phyloP scores from a whole-genome alignment of 2,329 filamentous ascomycete genomes.

The Trematosphaeria pertusa region DNA sequence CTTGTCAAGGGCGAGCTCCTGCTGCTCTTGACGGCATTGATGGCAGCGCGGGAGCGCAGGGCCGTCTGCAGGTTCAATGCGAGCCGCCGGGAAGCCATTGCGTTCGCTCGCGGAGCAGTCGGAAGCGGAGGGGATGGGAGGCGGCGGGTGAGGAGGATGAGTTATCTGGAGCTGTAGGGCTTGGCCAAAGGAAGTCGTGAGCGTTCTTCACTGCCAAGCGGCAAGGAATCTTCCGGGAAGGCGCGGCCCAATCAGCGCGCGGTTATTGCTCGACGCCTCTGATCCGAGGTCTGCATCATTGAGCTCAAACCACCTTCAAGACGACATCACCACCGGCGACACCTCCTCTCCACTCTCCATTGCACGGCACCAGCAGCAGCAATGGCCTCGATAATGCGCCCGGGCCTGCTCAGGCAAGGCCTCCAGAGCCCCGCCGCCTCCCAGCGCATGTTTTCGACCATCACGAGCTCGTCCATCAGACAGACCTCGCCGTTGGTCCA shows the following conservation, averaged over 20 bases:
- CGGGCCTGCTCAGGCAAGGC: constrained; percentile 57
- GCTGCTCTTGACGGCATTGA: constrained; percentile 69
- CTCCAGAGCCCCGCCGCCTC: constrained; percentile 48
- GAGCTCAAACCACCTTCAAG: not conserved
- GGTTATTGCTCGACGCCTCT: not conserved
- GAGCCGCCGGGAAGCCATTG: constrained; percentile 97
- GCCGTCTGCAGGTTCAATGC: constrained; percentile 92
- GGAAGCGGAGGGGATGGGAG: constrained; percentile 36
- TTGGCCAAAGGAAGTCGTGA: constrained; percentile 18
- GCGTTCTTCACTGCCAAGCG: constrained; percentile 17
- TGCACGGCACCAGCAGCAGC: constrained; percentile 21
- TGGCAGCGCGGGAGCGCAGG: constrained; percentile 84
- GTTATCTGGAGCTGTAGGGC: constrained; percentile 31
- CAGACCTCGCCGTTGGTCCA: constrained; percentile 40
- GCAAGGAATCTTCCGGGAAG: not conserved
- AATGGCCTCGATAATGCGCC: constrained; percentile 63
- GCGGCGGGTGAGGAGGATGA: constrained; percentile 33
- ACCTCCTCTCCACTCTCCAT: constrained; percentile 15
- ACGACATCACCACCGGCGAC: constrained; percentile 7
- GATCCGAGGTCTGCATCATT: not conserved
- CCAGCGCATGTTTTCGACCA: constrained; percentile 54
- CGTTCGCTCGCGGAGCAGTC: constrained; percentile 39
- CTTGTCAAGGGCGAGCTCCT: constrained; percentile 71
- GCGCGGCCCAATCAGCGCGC: constrained; percentile 18
- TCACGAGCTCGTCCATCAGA: constrained; percentile 47